phyloP scores from a whole-genome alignment of 108 stramenopile species.

The Cyclotella distinguenda region DNA sequence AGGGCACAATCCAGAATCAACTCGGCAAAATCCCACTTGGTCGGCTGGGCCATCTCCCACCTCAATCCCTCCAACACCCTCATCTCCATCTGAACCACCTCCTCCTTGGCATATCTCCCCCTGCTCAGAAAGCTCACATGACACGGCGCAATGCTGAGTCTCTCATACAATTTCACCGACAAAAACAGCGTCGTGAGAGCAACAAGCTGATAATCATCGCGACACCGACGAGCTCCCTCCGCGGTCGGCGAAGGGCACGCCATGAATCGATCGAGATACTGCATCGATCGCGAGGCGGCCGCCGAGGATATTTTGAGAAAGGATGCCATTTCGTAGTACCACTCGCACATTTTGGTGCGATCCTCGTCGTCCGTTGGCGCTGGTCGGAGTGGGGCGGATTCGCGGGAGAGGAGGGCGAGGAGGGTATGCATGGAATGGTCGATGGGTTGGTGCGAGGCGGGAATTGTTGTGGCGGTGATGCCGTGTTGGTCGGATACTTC shows the following conservation, averaged over 20 bases:
- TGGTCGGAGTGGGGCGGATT: neutral
- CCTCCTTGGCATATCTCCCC: conserved; percentile 30
- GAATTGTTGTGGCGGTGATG: conserved; percentile 29
- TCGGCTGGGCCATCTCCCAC: conserved; percentile 33
- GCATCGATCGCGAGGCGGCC: conserved; percentile 41
- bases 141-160: conserved; percentile 34
- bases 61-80: conserved; percentile 27
- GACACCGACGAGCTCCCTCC: neutral
- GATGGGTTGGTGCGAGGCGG: neutral
- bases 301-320: conserved; percentile 36
- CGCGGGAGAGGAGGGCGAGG: conserved; percentile 21
- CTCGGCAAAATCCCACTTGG: conserved; percentile 38
- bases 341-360: conserved; percentile 46
- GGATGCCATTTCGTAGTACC: conserved; percentile 51
- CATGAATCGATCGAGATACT: conserved; percentile 46
- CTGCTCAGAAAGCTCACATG: conserved; percentile 46
- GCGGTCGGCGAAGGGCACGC: conserved; percentile 9
- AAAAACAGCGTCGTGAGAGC: conserved; percentile 42
- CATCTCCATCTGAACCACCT: conserved; percentile 39
- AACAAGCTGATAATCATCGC: conserved; percentile 43
- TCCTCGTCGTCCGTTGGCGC: conserved; percentile 24
- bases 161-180: conserved; percentile 41
- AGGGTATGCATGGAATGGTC: conserved; percentile 4
- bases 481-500: conserved; percentile 38
- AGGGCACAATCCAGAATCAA: conserved; percentile 20